Base-by-base conservation (phyloP, 2,329 filamentous ascomycete species). In the Botryotinia globosa region DNA sequence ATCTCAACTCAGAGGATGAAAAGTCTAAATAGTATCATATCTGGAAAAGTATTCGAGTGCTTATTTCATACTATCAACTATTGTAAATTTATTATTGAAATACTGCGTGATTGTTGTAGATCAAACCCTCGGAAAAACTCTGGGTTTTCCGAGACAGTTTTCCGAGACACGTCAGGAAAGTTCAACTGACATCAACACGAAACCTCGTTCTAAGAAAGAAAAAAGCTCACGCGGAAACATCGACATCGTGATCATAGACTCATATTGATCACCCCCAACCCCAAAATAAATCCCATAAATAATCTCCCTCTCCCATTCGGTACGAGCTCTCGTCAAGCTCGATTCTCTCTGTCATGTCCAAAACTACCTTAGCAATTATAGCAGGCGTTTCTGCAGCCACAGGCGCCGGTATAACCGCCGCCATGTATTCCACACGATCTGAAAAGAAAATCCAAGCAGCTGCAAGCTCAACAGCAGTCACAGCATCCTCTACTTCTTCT, bases 331-430 rank as follows among this genome's bases (percentile, higher is more conserved):
- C 64, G 62, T 51, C 42, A 65, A 68, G 70, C 64, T 69, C 61
- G 34, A 56, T 39, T 72, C 39, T 39, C 42, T 48, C 25, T 61
- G 54, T 61, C 76, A 95, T 95, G 92, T 94, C 92, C 73, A 95
- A 94, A 82, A 86, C 90, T 37, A 94, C 91, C 48, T 80, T 95
- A 77, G 91, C 91, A 76, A 86, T 93, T 74, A 90, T 94, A 79
- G 92, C 92, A 78, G 91, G 90, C 75, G 87, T 92, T 79, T 90
- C 92, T 81, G 92, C 92, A 77, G 91, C 91, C 81, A 90, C 91
- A 70, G 92, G 92, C 74, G 92, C 92, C 73, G 91, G 91, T 73
- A 83, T 92, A 73, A 94, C 92, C 61, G 86, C 86, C 73, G 86
- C 92, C 74, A 87, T 92, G 83, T 91, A 87, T 80, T 87, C 89